Evolutionary conservation across 768 basidiomycete genomes (phyloP).

Genomic region (Boletus speciosus): DNA sequence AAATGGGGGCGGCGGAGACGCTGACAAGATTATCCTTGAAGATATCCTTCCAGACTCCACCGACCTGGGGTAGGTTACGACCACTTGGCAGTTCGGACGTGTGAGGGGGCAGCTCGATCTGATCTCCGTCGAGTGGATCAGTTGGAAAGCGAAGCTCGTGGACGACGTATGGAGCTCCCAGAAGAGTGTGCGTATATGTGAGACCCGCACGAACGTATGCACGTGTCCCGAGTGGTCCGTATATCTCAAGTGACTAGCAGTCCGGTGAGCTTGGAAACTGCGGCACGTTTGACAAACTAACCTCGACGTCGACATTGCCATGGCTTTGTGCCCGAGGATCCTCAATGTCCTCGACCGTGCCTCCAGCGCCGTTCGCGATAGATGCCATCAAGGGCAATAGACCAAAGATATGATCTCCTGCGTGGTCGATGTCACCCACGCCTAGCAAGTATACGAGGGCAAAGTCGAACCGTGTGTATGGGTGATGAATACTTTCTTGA

Average conservation of each 20-base stretch:
- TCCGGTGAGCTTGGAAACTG: slow-evolving; percentile 8
- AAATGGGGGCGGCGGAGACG: slow-evolving; percentile 74
- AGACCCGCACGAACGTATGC: slow-evolving; percentile 73
- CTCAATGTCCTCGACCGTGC: slow-evolving; percentile 50
- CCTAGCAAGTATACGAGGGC: background rate
- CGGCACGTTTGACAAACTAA: slow-evolving; percentile 6
- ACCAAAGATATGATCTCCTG: slow-evolving; percentile 84
- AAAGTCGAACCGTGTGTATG: slow-evolving; percentile 71
- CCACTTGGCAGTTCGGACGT: slow-evolving; percentile 56
- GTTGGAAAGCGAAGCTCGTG: slow-evolving; percentile 72
- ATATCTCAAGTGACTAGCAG: slow-evolving; percentile 70
- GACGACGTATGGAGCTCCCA: slow-evolving; percentile 68
- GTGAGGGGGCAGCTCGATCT: slow-evolving; percentile 44
- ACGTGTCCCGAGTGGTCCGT: slow-evolving; percentile 81
- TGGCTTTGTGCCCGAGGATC: slow-evolving; percentile 49
- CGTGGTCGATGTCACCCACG: background rate
- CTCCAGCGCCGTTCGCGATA: slow-evolving; percentile 72
- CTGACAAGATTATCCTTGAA: slow-evolving; percentile 53
- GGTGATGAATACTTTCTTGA: slow-evolving; percentile 83
- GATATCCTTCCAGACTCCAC: slow-evolving; percentile 66
- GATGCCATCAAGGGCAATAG: slow-evolving; percentile 65
- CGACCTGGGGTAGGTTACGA: slow-evolving; percentile 55
- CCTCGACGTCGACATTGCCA: slow-evolving; percentile 8
- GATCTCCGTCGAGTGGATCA: slow-evolving; percentile 54
- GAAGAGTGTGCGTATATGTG: slow-evolving; percentile 62